A percentile compares a stretch with the other conserved stretches of the same genome.
phyloP scores from a whole-genome alignment of 495 filamentous ascomycete genomes.

The Neurospora sp. region DNA sequence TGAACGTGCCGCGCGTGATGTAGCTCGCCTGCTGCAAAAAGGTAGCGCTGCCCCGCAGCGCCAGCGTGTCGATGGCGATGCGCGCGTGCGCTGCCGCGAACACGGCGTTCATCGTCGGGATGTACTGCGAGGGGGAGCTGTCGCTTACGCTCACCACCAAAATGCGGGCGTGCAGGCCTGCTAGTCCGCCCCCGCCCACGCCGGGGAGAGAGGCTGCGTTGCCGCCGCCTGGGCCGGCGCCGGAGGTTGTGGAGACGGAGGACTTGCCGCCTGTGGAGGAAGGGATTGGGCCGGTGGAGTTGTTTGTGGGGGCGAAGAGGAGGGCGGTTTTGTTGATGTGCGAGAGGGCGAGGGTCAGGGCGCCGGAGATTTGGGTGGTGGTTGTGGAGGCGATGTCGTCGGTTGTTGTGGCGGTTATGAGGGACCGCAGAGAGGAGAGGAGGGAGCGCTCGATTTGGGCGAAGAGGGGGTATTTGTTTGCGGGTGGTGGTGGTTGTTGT shows the following conservation, averaged over 20 bases:
- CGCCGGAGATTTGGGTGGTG: conserved; percentile 76
- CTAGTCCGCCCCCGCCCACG: conserved; percentile 19
- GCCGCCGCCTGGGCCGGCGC: conserved; percentile 16
- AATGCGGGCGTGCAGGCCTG: conserved; percentile 69
- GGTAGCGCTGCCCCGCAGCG: conserved; percentile 70
- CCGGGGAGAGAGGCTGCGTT: conserved; percentile 23
- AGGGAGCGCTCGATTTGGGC: conserved; percentile 72
- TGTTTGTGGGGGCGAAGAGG: conserved; percentile 22
- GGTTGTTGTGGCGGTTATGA: conserved; percentile 56
- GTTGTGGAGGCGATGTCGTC: conserved; percentile 50
- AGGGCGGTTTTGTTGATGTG: conserved; percentile 63
- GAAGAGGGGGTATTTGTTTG: conserved; percentile 94
- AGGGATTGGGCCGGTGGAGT: conserved; percentile 8
- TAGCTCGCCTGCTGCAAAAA: conserved; percentile 92
- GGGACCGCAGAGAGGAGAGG: conserved; percentile 53
- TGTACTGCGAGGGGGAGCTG: conserved; percentile 82
- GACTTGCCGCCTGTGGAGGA: conserved; percentile 17
- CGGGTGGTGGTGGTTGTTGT: conserved; percentile 18
- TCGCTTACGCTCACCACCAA: conserved; percentile 73
- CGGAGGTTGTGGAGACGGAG: conserved; percentile 10
- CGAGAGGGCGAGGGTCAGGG: conserved; percentile 76
- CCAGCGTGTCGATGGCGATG: conserved; percentile 84
- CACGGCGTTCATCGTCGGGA: conserved; percentile 94
- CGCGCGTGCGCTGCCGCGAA: conserved; percentile 82
- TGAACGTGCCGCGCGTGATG: conserved; percentile 81